These are phyloP conservation scores for Atkinsonella texensis DNA, from an alignment of 2,329 filamentous ascomycete genomes.

Conservation along the genomic window DNA sequence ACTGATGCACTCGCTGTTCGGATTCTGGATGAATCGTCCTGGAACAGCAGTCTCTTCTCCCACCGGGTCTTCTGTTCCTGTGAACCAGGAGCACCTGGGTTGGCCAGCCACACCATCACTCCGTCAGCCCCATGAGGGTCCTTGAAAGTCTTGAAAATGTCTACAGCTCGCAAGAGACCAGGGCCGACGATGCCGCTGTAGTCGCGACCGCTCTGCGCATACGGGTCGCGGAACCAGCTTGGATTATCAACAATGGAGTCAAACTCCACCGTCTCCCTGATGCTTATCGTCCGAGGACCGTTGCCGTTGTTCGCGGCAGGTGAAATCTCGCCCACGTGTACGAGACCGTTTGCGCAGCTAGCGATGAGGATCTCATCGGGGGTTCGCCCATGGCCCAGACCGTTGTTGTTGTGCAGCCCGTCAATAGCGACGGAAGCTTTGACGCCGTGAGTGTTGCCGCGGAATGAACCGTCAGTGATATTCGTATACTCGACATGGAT, in stretches of 20 bases:
- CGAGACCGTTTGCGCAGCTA: conserved; percentile 30
- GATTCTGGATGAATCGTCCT: conserved; percentile 42
- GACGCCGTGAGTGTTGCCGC: conserved; percentile 22
- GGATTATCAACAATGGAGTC: conserved; percentile 44
- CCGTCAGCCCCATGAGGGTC: conserved; percentile 27
- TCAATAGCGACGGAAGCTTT: conserved; percentile 30
- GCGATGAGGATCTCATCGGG: conserved; percentile 29
- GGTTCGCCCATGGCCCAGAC: conserved; percentile 36
- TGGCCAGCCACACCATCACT: conserved; percentile 33
- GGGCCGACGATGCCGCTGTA: conserved; percentile 41
- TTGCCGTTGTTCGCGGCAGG: conserved; percentile 1
- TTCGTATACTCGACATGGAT: conserved; percentile 29
- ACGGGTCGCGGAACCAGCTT: conserved; percentile 43
- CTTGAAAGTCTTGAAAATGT: conserved; percentile 21
- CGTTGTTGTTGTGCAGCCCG: conserved; percentile 42
- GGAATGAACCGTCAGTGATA: conserved; percentile 8
- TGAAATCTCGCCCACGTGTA: conserved; percentile 30
- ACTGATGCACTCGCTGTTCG: conserved; percentile 39
- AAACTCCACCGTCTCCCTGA: conserved; percentile 31
- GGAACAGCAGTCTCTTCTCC: conserved; percentile 38
- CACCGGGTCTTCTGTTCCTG: conserved; percentile 15
- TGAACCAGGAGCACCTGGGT: neutral
- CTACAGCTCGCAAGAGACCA: conserved; percentile 30
- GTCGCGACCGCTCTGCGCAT: conserved; percentile 28
- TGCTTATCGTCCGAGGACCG: conserved; percentile 9